Base-by-base conservation (phyloP, 176 grass and related monocot species). In the Rhynchospora breviuscula region DNA sequence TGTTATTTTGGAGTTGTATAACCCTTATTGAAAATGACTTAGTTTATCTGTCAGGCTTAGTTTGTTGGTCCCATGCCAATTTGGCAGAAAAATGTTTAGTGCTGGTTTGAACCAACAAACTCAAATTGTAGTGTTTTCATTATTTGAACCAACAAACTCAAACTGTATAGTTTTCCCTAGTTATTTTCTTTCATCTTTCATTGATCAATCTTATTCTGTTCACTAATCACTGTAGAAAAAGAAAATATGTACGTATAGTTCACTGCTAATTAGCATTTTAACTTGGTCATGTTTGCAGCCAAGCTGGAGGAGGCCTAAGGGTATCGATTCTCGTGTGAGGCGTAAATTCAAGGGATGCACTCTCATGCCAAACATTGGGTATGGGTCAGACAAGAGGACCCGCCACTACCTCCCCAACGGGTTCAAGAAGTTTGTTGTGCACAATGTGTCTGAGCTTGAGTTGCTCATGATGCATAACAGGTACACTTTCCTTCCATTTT, bases 401-500 rank as follows among this genome's bases (percentile, higher is more conserved):
- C 90, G 91, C 10, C 94, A 97, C 67, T 97, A 92, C 67, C 86
- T 91, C 10, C 94, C 94, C 60, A 97, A 91, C 74, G 82, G 85
- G 21, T 97, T 93, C 61, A 88, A 91, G 88, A 93, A 97, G 86
- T 90, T 97, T 83, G 89, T 93, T 0, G 87, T 97, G 17, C 94
- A 97, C 82, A 97, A 90, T 44, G 79, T 87, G 12, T 88, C 86
- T 29, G 94, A 93, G 29, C 79, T 93, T 35, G 89, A 97, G 79
- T 60, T 97, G 75, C 91, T 97, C 6, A 91, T 97, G 87, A 97
- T 90, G 91, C 91, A 93, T 76, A 93, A 93, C 86, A 91, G 89
- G 91, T 93, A 10, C 46, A 11, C 0, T 80, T 18, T 0, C 3
- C 51, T 22, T 59, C 60, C 31, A 1, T 54, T 57, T 15, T 78